A percentile compares a stretch with the other conserved stretches of the same genome.
Conservation (phyloP, 352 stramenopile genomes). For the Pythium graminicola region DNA sequence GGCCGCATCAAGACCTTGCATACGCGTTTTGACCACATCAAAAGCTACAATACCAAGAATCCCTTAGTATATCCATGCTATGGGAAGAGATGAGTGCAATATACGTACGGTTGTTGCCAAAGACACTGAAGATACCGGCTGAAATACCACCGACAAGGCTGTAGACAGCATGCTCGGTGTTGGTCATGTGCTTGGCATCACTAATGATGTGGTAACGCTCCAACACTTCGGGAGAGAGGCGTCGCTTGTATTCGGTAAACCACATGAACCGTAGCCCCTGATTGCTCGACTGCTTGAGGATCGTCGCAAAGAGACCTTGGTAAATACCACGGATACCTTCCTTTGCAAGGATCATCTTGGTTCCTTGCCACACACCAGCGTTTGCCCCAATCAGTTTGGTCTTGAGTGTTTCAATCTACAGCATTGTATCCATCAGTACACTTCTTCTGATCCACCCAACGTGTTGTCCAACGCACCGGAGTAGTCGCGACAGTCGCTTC, state of each 20-base stretch:
- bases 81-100: neutral
- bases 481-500: slow-evolving; percentile 92
- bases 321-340: slow-evolving; percentile 92
- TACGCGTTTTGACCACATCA: slow-evolving; percentile 82
- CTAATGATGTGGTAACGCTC: slow-evolving; percentile 42
- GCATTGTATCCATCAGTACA: neutral
- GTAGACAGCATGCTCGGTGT: slow-evolving; percentile 66
- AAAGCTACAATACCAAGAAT: slow-evolving; percentile 37
- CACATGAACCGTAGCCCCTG: slow-evolving; percentile 96
- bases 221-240: slow-evolving; percentile 48
- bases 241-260: slow-evolving; percentile 94
- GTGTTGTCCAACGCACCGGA: slow-evolving; percentile 39
- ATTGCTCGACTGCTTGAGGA: slow-evolving; percentile 94
- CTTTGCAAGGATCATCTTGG: slow-evolving; percentile 88
- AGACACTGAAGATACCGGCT: slow-evolving; percentile 94
- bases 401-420: slow-evolving; percentile 93
- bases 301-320: slow-evolving; percentile 90
- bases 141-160: slow-evolving; percentile 94
- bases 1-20: slow-evolving; percentile 66
- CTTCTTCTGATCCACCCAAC: neutral
- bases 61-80: neutral
- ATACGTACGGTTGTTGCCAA: slow-evolving; percentile 95
- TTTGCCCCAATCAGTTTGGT: slow-evolving; percentile 97
- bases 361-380: slow-evolving; percentile 84
- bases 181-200: slow-evolving; percentile 70